Evolutionary conservation across 306 rosid species (phyloP), one percentile per base, ranked within the genome.

Genomic region (Urtica urens): DNA sequence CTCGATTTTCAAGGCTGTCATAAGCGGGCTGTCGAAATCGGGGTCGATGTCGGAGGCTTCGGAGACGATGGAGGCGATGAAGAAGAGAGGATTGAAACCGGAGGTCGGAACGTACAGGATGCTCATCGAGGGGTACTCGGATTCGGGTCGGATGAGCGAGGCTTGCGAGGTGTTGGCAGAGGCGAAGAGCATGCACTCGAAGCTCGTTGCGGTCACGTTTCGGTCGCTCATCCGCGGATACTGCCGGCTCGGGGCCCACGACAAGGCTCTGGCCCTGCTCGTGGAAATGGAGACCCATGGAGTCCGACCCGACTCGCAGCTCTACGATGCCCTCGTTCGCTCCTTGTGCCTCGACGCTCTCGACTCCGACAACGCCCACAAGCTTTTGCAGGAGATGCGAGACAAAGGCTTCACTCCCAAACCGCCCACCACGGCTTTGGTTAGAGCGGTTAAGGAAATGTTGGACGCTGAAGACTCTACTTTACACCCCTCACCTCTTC

Each of bases 331-430:
- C 75, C 47, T 88, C 80, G 76, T 88, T 62, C 90, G 78, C 57
- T 76, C 93, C 57, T 75, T 83, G 31, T 83, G 95, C 66, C 67
- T 88, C 42, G 83, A 76, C 76, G 82, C 83, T 51, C 46, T 78
- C 61, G 95, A 84, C 66, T 83, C 93, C 93, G 64, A 77, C 60
- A 68, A n/a, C 10, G 81, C 95, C 14, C 90, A 81, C 54, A 88
- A 73, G 59, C 65, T 88, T 49, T 69, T 49, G 4, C 73, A 78
- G 60, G 95, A 78, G 72, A 88, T 84, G 97, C 78, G 74, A 62
- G 79, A 54, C 48, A 76, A 74, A 2, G 95, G 78, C 10, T 62
- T 88, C 60, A 46, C 72, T 72, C 84, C 81, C 23, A 76, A 74
- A 60, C 93, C 86, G 14, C 76, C 78, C 48, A 81, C 90, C 0